A percentile compares a stretch with the other conserved stretches of the same genome.
Evolutionary conservation across 2,329 filamentous ascomycete species (phyloP).

Genomic region (Cytospora leucostoma): DNA sequence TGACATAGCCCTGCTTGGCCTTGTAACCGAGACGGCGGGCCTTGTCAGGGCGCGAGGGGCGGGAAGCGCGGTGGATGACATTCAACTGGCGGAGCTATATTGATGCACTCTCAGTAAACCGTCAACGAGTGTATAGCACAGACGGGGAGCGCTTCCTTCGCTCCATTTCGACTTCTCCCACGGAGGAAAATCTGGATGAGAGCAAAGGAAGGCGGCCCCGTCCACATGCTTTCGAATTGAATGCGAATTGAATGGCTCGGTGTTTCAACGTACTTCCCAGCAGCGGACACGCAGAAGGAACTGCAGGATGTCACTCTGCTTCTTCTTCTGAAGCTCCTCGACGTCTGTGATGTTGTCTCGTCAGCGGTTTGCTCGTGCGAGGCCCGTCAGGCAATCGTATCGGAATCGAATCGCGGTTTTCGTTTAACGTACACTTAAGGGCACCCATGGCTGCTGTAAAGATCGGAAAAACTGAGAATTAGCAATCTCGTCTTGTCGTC

Average conservation of each 20-base stretch:
- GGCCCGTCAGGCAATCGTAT: conserved; percentile 17
- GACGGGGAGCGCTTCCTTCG: conserved; percentile 46
- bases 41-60: conserved; percentile 98
- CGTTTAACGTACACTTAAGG: conserved; percentile 71
- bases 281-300: conserved; percentile 99
- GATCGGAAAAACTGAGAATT: conserved; percentile 31
- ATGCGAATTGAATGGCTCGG: conserved; percentile 36
- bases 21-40: conserved; percentile 99
- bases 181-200: conserved; percentile 13
- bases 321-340: conserved; percentile 99
- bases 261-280: conserved; percentile 88
- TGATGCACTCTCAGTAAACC: conserved; percentile 99
- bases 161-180: conserved; percentile 3
- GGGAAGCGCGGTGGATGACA: conserved; percentile 98
- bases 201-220: conserved; percentile 28
- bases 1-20: conserved; percentile 99
- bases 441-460: conserved; percentile 84
- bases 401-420: neutral
- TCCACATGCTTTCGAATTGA: conserved; percentile 28
- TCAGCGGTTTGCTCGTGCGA: conserved; percentile 18
- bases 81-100: conserved; percentile 99
- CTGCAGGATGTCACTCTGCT: conserved; percentile 99
- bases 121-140: conserved; percentile 99
- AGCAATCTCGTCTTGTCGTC: conserved; percentile 13
- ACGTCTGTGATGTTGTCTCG: conserved; percentile 56